phyloP scores from a whole-genome alignment of 2,329 filamentous ascomycete species.

The Scytalidium lignicola region DNA sequence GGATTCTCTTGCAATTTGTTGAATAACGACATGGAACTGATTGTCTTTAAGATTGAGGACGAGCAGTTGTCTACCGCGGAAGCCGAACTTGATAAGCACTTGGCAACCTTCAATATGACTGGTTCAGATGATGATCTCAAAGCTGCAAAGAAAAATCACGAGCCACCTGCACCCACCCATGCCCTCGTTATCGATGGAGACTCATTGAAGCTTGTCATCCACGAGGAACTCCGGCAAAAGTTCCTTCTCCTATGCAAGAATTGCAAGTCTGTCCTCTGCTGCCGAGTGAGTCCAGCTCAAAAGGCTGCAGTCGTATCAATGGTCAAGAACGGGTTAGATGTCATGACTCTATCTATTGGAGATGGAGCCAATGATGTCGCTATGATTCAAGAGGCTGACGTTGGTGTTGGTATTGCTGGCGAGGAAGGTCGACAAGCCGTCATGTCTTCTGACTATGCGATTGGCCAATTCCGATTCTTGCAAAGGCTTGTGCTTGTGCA shows the following conservation, averaged over 20 bases:
- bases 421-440: constrained; percentile 88
- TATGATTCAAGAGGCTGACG: constrained; percentile 96
- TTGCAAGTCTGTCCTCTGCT: constrained; percentile 94
- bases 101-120: constrained; percentile 69
- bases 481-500: constrained; percentile 83
- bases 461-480: constrained; percentile 88
- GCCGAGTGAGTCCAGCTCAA: constrained; percentile 91
- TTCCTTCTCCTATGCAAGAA: constrained; percentile 95
- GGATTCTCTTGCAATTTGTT: constrained; percentile 98
- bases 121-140: constrained; percentile 83
- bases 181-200: constrained; percentile 94
- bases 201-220: constrained; percentile 80
- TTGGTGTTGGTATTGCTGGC: constrained; percentile 93
- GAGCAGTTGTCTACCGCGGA: constrained; percentile 60
- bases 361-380: constrained; percentile 95
- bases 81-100: constrained; percentile 67
- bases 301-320: constrained; percentile 96
- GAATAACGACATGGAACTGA: constrained; percentile 95
- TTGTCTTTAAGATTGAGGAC: constrained; percentile 81
- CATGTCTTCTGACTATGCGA: constrained; percentile 95
- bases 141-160: constrained; percentile 74
- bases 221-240: constrained; percentile 79
- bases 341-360: constrained; percentile 91
- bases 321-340: constrained; percentile 91
- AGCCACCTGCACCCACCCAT: constrained; percentile 80